A percentile compares a stretch with the other conserved stretches of the same genome.
Evolutionary conservation across 768 basidiomycete species (phyloP).

Genomic region (Mrakia blollopis): DNA sequence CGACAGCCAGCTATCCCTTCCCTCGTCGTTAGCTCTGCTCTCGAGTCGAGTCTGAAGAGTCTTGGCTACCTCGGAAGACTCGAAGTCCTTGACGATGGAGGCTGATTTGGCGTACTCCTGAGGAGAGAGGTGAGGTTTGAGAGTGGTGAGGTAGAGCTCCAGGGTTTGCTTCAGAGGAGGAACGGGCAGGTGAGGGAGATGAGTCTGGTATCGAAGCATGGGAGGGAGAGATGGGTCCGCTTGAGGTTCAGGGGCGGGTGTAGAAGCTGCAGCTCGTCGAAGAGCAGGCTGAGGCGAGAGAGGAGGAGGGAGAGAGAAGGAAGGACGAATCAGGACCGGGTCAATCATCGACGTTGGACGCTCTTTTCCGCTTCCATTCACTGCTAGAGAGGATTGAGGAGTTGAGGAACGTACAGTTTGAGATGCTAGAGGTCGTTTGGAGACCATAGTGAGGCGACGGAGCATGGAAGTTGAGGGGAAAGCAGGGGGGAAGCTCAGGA

Average conservation of each 20-base stretch:
- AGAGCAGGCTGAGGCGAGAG: conserved; percentile 11
- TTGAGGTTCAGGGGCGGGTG: conserved; percentile 13
- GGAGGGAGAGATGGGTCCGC: conserved; percentile 29
- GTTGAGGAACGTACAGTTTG: neutral
- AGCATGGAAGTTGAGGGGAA: neutral
- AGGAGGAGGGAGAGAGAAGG: neutral
- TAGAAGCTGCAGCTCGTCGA: neutral
- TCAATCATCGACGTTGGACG: neutral
- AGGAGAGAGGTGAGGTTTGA: conserved; percentile 68
- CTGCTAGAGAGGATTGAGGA: neutral
- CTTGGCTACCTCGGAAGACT: conserved; percentile 61
- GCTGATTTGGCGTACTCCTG: conserved; percentile 59
- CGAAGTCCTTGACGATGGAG: conserved; percentile 60
- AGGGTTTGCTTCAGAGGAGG: conserved; percentile 77
- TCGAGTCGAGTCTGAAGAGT: conserved; percentile 74
- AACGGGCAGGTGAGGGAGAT: conserved; percentile 71
- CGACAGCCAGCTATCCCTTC: conserved; percentile 73
- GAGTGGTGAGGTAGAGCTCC: conserved; percentile 79
- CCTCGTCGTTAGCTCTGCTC: conserved; percentile 58
- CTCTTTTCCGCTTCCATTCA: neutral
- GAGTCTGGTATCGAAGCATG: conserved; percentile 48
- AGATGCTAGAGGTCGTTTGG: conserved; percentile 11
- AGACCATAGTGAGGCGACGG: conserved; percentile 11
- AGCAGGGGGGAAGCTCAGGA: neutral
- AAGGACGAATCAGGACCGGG: neutral